Evolutionary conservation across 148 eudicot species (phyloP).

Genomic region (Amaranthus hypochondriacus): DNA sequence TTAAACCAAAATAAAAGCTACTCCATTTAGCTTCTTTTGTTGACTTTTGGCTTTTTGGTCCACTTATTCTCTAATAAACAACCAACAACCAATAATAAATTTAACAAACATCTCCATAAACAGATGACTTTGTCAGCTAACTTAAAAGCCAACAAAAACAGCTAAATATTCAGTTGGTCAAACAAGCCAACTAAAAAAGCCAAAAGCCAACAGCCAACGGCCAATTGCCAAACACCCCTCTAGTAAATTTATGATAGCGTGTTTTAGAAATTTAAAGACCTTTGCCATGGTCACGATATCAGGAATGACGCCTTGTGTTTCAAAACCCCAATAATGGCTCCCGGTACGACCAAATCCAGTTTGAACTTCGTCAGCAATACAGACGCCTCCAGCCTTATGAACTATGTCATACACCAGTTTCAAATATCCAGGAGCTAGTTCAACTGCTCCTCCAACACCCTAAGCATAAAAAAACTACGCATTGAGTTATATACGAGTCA

Average conservation of each 20-base stretch:
- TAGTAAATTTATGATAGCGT: background rate
- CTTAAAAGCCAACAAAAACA: no score
- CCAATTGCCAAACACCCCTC: background rate
- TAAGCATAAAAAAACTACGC: conserved; percentile 21
- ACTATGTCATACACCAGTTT: conserved; percentile 76
- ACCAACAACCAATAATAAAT: no score
- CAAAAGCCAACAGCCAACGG: no score
- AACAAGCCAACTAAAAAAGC: no score
- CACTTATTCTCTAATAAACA: no score
- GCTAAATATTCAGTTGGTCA: no score
- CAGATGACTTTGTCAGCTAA: no score
- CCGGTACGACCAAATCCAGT: conserved; percentile 95
- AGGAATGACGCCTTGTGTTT: conserved; percentile 77
- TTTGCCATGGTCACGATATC: conserved; percentile 98
- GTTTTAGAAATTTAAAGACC: conserved; percentile 32
- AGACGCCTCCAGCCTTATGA: conserved; percentile 87
- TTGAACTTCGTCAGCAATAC: conserved; percentile 95
- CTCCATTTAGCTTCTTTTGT: no score
- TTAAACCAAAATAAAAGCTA: no score
- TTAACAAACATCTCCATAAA: no score
- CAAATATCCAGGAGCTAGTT: conserved; percentile 90
- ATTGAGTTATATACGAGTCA: background rate
- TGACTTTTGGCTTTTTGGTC: no score
- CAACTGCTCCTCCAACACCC: conserved; percentile 99
- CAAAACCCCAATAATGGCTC: conserved; percentile 92